phyloP scores from a whole-genome alignment of 1,284 basidiomycete genomes.

The Cutaneotrichosporon sp. region DNA sequence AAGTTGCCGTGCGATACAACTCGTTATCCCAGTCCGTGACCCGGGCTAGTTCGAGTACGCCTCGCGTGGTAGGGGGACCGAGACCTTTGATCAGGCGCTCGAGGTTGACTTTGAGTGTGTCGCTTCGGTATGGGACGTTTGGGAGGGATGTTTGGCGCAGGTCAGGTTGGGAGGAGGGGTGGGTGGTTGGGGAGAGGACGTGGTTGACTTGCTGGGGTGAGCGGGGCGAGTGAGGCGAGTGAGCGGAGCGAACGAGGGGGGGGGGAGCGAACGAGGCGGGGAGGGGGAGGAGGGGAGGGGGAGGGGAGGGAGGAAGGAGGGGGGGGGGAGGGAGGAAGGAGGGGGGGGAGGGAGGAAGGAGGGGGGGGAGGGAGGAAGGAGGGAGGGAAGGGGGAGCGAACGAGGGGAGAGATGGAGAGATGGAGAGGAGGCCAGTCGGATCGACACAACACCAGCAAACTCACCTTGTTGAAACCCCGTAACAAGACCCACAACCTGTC shows the following conservation, averaged over 20 bases:
- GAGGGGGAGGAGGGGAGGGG: background rate
- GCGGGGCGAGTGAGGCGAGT: too few species aligned
- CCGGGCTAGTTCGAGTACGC: conserved; percentile 57
- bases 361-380: background rate
- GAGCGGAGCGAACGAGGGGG: background rate
- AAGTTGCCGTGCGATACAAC: conserved; percentile 54
- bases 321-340: too few species aligned
- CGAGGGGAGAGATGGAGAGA: too few species aligned
- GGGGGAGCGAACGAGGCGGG: too few species aligned
- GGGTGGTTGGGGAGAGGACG: conserved; percentile 45
- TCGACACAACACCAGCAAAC: conserved; percentile 17
- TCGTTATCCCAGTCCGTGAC: conserved; percentile 57
- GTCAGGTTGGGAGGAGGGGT: conserved; percentile 51
- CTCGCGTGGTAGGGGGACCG: conserved; percentile 55
- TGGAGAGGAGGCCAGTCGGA: too few species aligned
- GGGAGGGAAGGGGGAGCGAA: background rate
- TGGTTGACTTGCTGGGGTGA: conserved; percentile 52
- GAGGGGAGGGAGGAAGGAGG: background rate
- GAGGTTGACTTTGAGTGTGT: conserved; percentile 56
- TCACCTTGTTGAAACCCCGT: conserved; percentile 52
- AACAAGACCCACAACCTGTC: conserved; percentile 52
- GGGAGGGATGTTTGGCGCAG: conserved; percentile 19
- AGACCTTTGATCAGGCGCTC: conserved; percentile 59
- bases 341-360: too few species aligned
- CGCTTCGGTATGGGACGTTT: conserved; percentile 47